These are phyloP conservation scores for Pythium sukuiense DNA, from an alignment of 352 stramenopile genomes.

Conservation along the genomic window DNA sequence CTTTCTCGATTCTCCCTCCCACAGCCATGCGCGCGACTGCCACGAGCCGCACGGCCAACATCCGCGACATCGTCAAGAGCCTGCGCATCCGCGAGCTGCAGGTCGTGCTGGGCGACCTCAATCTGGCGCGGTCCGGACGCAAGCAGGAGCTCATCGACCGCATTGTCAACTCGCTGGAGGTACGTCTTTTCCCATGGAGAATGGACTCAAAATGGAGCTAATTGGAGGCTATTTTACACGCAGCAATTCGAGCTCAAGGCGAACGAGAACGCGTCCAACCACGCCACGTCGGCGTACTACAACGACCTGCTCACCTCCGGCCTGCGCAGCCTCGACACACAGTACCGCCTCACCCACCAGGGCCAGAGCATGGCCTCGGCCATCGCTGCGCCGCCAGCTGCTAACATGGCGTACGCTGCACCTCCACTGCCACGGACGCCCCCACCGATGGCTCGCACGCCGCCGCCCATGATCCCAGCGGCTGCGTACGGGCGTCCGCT, in stretches of 20 bases:
- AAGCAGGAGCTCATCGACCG: slow-evolving; percentile 82
- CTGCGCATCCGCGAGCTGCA: slow-evolving; percentile 78
- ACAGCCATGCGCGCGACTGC: not conserved
- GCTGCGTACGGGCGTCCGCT: slow-evolving; percentile 18
- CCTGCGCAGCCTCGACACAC: slow-evolving; percentile 53
- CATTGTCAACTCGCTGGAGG: slow-evolving; percentile 64
- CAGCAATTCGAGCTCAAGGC: slow-evolving; percentile 57
- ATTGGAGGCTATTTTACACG: not conserved
- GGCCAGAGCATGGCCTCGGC: not conserved
- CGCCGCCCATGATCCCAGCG: not conserved
- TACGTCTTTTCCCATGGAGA: slow-evolving; percentile 20
- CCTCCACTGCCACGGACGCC: slow-evolving; percentile 2
- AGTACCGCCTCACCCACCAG: slow-evolving; percentile 20
- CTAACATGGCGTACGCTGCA: not conserved
- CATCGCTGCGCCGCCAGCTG: not conserved
- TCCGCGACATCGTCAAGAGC: slow-evolving; percentile 51
- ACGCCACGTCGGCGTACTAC: slow-evolving; percentile 56
- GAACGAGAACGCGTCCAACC: slow-evolving; percentile 39
- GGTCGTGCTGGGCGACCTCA: slow-evolving; percentile 67
- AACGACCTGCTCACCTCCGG: slow-evolving; percentile 46
- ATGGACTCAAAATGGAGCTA: not conserved
- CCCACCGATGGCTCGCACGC: not conserved
- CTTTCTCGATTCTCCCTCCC: not conserved
- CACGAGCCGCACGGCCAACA: slow-evolving; percentile 13
- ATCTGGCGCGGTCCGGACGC: slow-evolving; percentile 63